Base-by-base conservation (phyloP, 164 flowering plant genomes). In the Cinnamomum chago region DNA sequence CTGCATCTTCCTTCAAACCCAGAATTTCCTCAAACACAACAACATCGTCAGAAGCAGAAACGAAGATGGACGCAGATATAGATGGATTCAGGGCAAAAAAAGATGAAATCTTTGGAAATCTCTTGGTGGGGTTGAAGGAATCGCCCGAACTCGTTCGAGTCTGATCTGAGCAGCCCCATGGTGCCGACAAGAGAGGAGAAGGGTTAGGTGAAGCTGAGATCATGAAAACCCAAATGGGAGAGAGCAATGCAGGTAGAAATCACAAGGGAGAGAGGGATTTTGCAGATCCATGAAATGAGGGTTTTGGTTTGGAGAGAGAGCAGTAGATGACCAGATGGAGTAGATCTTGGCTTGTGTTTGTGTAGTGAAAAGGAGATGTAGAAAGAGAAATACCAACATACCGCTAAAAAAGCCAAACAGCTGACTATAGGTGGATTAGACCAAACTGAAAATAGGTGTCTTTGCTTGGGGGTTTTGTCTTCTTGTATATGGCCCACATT, bases 241-340 rank as follows among this genome's bases (percentile, higher is more conserved):
- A 70, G 68, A 25, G 51, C 79, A 84, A 66, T 66, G 69, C 69
- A 28, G 47, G 69, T 66, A n/a, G n/a, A 9, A 78, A 79, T 84
- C 65, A 62, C 67, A 72, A 68, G 30, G 28, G 51, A 18, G 12
- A 17, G 73, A 13, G 17, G 69, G 30, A 30, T 13, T 30, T 50
- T 50, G 70, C 76, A 83, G 86, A 86, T 82, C 87, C 86, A 85
- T 67, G 65, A 80, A 79, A 78, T 70, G 81, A 79, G 76, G 79
- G 11, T 20, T 55, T 55, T 28, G 3, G 14, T 24, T 64, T 5
- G 25, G 65, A 33, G 50, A 60, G 70, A 72, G 55, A 62, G 68
- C 33, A 30, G 33, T 30, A 30, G 33, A 30, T 5, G 1, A 35
- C 9, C 6, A 0, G 65, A 30, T 7, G 65, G 23, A 35, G 55